Conservation (phyloP, 352 stramenopile species). For the Pythium grandisporangium region DNA sequence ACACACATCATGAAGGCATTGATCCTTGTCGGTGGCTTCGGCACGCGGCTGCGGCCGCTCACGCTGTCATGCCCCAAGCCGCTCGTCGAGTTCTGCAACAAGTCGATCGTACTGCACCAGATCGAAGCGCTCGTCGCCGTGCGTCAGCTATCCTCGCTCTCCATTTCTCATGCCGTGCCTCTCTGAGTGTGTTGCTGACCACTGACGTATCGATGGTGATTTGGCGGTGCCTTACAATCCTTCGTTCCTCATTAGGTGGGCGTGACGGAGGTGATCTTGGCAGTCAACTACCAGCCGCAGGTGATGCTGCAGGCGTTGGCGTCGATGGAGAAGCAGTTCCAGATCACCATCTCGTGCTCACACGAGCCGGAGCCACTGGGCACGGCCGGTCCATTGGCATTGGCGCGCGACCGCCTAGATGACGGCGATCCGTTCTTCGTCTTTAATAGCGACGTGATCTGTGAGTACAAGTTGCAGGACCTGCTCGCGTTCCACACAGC, state of each 20-base stretch:
- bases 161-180: not conserved
- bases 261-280: slow-evolving; percentile 84
- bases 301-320: slow-evolving; percentile 79
- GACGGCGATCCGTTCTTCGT: slow-evolving; percentile 86
- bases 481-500: slow-evolving; percentile 73
- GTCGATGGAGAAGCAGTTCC: slow-evolving; percentile 80
- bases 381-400: slow-evolving; percentile 70
- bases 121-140: slow-evolving; percentile 82
- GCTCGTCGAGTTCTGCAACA: slow-evolving; percentile 90
- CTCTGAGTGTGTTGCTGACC: not conserved
- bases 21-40: slow-evolving; percentile 87
- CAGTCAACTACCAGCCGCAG: slow-evolving; percentile 87
- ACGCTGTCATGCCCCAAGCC: slow-evolving; percentile 87
- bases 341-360: slow-evolving; percentile 87
- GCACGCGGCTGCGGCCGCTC: slow-evolving; percentile 82
- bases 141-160: slow-evolving; percentile 3
- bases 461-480: slow-evolving; percentile 71
- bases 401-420: slow-evolving; percentile 77
- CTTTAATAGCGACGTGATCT: slow-evolving; percentile 88
- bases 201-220: no score
- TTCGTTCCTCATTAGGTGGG: slow-evolving; percentile 44
- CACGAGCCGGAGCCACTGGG: slow-evolving; percentile 81
- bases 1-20: slow-evolving; percentile 84
- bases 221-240: no score
- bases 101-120: slow-evolving; percentile 85